Base-by-base conservation (phyloP, 768 basidiomycete species). In the Antrodiella citrinella region DNA sequence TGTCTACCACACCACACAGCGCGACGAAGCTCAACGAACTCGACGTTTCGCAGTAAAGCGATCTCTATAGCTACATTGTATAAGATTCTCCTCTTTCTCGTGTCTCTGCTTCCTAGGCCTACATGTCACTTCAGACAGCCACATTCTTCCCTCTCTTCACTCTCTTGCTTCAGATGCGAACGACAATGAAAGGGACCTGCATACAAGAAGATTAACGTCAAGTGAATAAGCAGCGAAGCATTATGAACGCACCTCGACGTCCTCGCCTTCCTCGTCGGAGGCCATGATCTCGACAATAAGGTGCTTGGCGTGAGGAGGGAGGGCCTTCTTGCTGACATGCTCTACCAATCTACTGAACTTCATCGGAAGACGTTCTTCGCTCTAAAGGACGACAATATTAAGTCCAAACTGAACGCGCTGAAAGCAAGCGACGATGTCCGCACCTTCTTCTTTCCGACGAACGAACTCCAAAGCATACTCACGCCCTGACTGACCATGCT, bases 401-500 rank as follows among this genome's bases (percentile, higher is more conserved):
- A 41, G n/a, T n/a, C n/a, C n/a, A n/a, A n/a, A n/a, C n/a, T n/a
- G n/a, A 51, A 19, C 30, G 40, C n/a, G 22, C 1, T 19, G 10
- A 1, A 12, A 21, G 13, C 4, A 4, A 18, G 4, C 24, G 13
- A 25, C 39, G 20, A 40, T 19, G 25, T 41, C 63, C 76, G 25
- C 39, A 89, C 94, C 86, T 98, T 98, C 74, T 91, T 91, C 72
- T 84, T 88, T 49, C 84, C 86, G 47, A 91, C 77, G 67, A 95
- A 99, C 26, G 88, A 84, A 54, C 90, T 93, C 92, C 94, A 98
- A 25, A 98, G 72, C 94, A 98, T 95, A 62, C 91, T 93, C 26
- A 97, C 94, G 39, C 93, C 95, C 65, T 92, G 89, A 61, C 90
- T 93, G 54, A 97, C 90, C 96, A 99, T 99, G 47, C 81, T 82